A percentile compares a stretch with the other conserved stretches of the same genome.
phyloP scores from a whole-genome alignment of 345 rosid genomes.

The Pseudoturritis turrita region DNA sequence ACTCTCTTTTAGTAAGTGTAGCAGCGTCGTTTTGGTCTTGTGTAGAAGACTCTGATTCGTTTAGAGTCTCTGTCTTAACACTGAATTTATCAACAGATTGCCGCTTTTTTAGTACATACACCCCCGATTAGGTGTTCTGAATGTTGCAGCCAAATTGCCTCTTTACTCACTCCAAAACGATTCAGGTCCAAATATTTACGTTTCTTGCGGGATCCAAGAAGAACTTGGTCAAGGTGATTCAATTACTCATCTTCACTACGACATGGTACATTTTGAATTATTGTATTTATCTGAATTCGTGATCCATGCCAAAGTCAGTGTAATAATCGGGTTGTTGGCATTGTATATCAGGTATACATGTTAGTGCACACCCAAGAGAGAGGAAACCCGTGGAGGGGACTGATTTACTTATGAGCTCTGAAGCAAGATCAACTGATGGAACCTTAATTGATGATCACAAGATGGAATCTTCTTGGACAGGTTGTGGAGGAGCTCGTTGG shows the following conservation, averaged over 20 bases:
- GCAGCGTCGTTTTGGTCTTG: no score
- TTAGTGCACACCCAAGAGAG: not conserved
- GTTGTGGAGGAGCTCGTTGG: not conserved
- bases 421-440: not conserved
- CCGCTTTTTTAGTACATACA: constrained; percentile 71
- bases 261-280: no score
- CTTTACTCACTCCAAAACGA: constrained; percentile 77
- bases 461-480: not conserved
- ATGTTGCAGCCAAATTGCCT: constrained; percentile 77
- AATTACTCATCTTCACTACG: constrained; percentile 62
- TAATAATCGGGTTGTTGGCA: no score
- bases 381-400: not conserved
- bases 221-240: constrained; percentile 62
- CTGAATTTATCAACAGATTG: constrained; percentile 58
- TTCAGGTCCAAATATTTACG: constrained; percentile 67
- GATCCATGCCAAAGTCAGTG: no score
- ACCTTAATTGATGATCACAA: not conserved
- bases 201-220: constrained; percentile 56
- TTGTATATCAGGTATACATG: not conserved
- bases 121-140: constrained; percentile 69
- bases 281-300: no score
- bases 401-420: not conserved
- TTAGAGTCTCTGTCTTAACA: no score
- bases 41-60: no score
- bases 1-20: no score